Conservation (phyloP, 306 rosid species). For the Quercus ilex region DNA sequence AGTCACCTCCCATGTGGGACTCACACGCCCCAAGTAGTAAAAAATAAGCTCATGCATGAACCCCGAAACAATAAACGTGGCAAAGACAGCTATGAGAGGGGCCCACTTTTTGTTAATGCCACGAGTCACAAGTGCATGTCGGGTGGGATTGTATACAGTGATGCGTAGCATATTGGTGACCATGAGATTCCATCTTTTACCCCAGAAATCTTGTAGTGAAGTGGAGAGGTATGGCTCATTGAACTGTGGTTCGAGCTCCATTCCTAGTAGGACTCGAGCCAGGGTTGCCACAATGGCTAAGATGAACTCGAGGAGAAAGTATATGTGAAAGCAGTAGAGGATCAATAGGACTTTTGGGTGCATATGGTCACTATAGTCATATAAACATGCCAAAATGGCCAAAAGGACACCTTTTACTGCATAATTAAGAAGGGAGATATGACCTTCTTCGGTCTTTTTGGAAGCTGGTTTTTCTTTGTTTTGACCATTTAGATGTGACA, state of each 20-base stretch:
- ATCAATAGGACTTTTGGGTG: conserved; percentile 34
- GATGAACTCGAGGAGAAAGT: conserved; percentile 43
- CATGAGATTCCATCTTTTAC: conserved; percentile 72
- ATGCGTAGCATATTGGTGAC: conserved; percentile 49
- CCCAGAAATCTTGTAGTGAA: conserved; percentile 80
- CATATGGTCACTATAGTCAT: conserved; percentile 29
- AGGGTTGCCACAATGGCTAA: conserved; percentile 34
- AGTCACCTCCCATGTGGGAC: conserved; percentile 55
- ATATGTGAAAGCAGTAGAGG: conserved; percentile 43
- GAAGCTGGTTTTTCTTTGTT: conserved; percentile 4
- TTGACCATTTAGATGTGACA: not conserved
- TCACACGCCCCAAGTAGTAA: conserved; percentile 44
- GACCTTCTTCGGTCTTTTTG: not conserved
- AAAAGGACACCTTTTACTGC: conserved; percentile 23
- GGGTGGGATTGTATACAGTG: conserved; percentile 49
- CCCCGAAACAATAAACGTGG: conserved; percentile 54
- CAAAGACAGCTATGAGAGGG: conserved; percentile 27
- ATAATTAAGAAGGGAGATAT: conserved; percentile 15
- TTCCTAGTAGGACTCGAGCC: conserved; percentile 33
- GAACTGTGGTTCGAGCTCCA: conserved; percentile 64
- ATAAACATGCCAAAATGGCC: conserved; percentile 23
- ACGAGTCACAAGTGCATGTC: not conserved
- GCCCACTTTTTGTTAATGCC: conserved; percentile 44
- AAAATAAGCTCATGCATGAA: conserved; percentile 64
- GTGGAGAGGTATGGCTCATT: conserved; percentile 53